Base-by-base conservation (phyloP, 495 filamentous ascomycete species). In the Penicillium taxi region DNA sequence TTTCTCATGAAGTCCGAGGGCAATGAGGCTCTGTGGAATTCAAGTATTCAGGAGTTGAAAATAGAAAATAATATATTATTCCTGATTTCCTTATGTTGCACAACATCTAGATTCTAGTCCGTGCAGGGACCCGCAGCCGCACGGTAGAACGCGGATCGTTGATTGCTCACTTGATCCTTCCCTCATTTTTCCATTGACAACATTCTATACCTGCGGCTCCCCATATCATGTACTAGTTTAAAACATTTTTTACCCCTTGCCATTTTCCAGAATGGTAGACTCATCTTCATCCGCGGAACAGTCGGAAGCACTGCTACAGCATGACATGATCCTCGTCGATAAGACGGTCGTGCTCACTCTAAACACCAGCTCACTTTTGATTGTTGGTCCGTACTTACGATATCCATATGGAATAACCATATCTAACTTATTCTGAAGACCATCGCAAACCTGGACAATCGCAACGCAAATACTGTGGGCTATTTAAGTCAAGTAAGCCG, bases 311-410 rank as follows among this genome's bases (percentile, higher is more conserved):
- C 44, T 41, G 47, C 37, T 59, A 39, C 35, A 45, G 41, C 47
- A 62, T 37, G 66, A 66, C 35, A 58, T 55, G 27, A 73, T 69
- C 6, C 56, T 63, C 15, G 69, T 80, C 22, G 78, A 71, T 48
- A 67, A 72, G 35, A 69, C 72, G 44, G 75, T 78, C 11, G 75
- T 74, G 2, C 55, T 84, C 39, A 80, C 75, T 6, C 57, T 84
- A 19, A 71, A 70, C n/a, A 74, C 71, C 1, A 77, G 82, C 44
- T 74, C 75, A 21, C 65, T 85, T 29, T 64, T 81, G 38, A 65
- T 84, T 8, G 56, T 77, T n/a, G 77, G 78, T 80, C 67, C 37
- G 61, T 3, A 11, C n/a, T n/a, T n/a, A n/a, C n/a, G n/a, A 16
- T 29, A 13, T 6, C 21, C 7, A 12, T 14, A 25, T 39, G 3